Percentiles rank a stretch among this genome's conserved stretches.
Conservation (phyloP, 2,329 filamentous ascomycete genomes). For the Hypoxylon sp. region DNA sequence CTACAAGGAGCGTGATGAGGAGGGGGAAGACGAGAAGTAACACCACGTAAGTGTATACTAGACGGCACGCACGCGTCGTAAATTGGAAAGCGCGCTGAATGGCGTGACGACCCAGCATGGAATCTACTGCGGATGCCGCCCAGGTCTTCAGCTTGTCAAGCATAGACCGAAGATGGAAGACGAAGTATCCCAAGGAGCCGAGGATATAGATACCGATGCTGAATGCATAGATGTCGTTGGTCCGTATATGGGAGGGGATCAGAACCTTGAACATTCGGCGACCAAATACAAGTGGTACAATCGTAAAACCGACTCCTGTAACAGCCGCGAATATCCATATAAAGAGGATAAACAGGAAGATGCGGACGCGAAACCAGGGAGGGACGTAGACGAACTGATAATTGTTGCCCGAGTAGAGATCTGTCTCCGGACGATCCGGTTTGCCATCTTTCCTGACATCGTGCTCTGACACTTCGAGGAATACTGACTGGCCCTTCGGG, state of each 20-base stretch:
- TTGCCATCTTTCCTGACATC: slow-evolving; percentile 75
- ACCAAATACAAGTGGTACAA: slow-evolving; percentile 88
- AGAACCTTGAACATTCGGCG: slow-evolving; percentile 80
- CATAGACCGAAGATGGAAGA: slow-evolving; percentile 64
- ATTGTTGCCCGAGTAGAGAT: slow-evolving; percentile 68
- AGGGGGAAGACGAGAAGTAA: slow-evolving; percentile 85
- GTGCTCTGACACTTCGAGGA: slow-evolving; percentile 78
- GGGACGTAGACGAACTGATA: slow-evolving; percentile 85
- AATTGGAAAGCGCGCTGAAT: slow-evolving; percentile 51
- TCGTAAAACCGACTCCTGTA: slow-evolving; percentile 86
- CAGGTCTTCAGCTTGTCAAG: slow-evolving; percentile 53
- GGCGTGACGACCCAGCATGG: slow-evolving; percentile 51
- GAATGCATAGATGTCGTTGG: slow-evolving; percentile 97
- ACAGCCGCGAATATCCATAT: slow-evolving; percentile 95
- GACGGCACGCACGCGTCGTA: slow-evolving; percentile 55
- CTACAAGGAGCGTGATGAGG: slow-evolving; percentile 81
- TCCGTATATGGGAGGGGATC: slow-evolving; percentile 77
- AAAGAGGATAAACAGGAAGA: slow-evolving; percentile 86
- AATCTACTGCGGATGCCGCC: slow-evolving; percentile 44
- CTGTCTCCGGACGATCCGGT: slow-evolving; percentile 66
- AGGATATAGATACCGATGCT: slow-evolving; percentile 89
- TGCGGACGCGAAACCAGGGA: slow-evolving; percentile 82
- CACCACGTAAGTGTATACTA: slow-evolving; percentile 81
- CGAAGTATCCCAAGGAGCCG: slow-evolving; percentile 74
- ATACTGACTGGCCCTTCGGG: slow-evolving; percentile 84